Percentiles rank a stretch among this genome's conserved stretches.
Conservation (phyloP, 805 yeast species). For the Sugiyamaella floridensis region DNA sequence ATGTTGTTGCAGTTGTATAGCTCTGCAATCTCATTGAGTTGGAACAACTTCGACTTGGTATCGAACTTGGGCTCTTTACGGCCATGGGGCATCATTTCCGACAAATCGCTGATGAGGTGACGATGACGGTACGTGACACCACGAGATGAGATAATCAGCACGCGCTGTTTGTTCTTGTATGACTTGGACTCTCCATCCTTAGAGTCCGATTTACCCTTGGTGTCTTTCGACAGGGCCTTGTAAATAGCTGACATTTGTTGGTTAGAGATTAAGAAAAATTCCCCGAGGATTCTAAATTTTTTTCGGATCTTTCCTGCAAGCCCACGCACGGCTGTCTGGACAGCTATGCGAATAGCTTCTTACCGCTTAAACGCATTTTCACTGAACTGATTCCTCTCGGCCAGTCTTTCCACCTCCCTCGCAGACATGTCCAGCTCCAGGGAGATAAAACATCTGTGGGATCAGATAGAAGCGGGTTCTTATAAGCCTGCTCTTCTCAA, state of each 20-base stretch:
- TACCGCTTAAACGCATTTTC: neutral
- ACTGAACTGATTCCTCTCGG: too few species aligned
- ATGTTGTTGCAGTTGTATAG: slow-evolving; percentile 94
- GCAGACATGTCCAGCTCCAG: slow-evolving; percentile 17
- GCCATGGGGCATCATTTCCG: slow-evolving; percentile 80
- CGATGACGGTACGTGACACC: slow-evolving; percentile 94
- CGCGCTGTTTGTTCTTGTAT: slow-evolving; percentile 80
- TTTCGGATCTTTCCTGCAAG: neutral
- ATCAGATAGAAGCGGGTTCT: slow-evolving; percentile 47
- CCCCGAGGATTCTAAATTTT: neutral
- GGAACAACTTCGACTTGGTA: slow-evolving; percentile 79
- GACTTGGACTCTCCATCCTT: slow-evolving; percentile 34
- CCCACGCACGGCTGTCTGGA: neutral
- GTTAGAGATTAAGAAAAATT: neutral
- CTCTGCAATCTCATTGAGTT: slow-evolving; percentile 93
- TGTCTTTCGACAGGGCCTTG: slow-evolving; percentile 45
- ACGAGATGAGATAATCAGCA: slow-evolving; percentile 82
- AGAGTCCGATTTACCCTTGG: slow-evolving; percentile 20
- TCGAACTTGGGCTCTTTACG: slow-evolving; percentile 95
- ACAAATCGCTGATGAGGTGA: slow-evolving; percentile 78
- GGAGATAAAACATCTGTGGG: slow-evolving; percentile 26
- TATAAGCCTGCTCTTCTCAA: slow-evolving; percentile 47
- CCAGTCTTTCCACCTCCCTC: neutral
- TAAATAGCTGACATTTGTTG: slow-evolving; percentile 58
- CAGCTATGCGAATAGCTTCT: neutral